phyloP scores from a whole-genome alignment of 768 basidiomycete genomes.

The Mycena pura region DNA sequence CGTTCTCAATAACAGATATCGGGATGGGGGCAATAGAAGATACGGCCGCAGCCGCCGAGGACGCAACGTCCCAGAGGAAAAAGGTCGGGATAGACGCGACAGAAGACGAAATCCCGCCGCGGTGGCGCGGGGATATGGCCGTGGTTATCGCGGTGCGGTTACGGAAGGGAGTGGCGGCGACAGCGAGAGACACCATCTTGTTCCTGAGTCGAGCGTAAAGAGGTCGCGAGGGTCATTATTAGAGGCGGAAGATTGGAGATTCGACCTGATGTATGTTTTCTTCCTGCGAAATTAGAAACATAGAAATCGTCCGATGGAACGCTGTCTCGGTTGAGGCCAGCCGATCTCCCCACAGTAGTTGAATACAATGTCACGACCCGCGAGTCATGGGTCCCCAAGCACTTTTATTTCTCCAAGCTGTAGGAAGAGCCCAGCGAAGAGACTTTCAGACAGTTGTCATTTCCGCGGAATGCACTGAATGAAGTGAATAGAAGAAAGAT shows the following conservation, averaged over 20 bases:
- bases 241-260: neutral
- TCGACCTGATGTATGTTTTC: conserved; percentile 5
- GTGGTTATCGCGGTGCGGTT: neutral
- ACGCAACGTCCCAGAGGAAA: too few relatives aligned
- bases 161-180: neutral
- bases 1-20: neutral
- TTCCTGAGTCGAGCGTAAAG: neutral
- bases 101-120: too few relatives aligned
- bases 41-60: too few relatives aligned
- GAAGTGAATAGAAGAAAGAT: too few relatives aligned
- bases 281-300: neutral
- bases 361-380: neutral
- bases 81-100: too few relatives aligned
- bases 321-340: neutral
- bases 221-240: neutral
- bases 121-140: too few relatives aligned
- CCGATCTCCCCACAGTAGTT: neutral
- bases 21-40: neutral
- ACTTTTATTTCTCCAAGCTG: too few relatives aligned
- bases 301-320: neutral
- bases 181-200: neutral
- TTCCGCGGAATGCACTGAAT: too few relatives aligned
- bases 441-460: too few relatives aligned
- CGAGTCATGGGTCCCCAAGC: neutral
- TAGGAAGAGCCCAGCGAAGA: too few relatives aligned